These are phyloP conservation scores for Xenosphaeropsis pyriputrescens DNA, from an alignment of 2,329 filamentous ascomycete genomes.

Conservation along the genomic window DNA sequence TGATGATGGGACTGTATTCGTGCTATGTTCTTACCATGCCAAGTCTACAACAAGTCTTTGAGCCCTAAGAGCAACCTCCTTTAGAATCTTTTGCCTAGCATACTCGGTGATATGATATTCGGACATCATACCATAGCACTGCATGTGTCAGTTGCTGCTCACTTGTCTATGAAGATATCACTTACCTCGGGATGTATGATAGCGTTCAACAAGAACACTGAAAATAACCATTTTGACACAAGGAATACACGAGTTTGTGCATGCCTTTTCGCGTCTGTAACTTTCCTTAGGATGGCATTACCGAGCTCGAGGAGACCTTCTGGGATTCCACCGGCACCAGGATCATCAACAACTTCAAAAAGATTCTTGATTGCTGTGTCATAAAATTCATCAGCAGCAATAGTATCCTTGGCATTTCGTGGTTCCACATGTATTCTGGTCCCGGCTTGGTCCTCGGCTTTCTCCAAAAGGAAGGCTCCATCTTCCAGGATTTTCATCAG, in stretches of 20 bases:
- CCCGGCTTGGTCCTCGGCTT: slow-evolving; percentile 64
- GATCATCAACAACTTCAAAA: slow-evolving; percentile 76
- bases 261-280: slow-evolving; percentile 53
- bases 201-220: slow-evolving; percentile 69
- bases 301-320: slow-evolving; percentile 73
- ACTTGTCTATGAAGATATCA: slow-evolving; percentile 5
- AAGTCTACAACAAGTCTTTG: slow-evolving; percentile 70
- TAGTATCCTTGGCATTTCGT: slow-evolving; percentile 65
- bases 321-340: slow-evolving; percentile 73
- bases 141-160: neutral
- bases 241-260: slow-evolving; percentile 70
- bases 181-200: slow-evolving; percentile 77
- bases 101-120: slow-evolving; percentile 89
- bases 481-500: slow-evolving; percentile 90
- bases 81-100: slow-evolving; percentile 67
- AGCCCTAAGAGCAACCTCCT: slow-evolving; percentile 67
- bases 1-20: slow-evolving; percentile 1
- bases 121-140: slow-evolving; percentile 54
- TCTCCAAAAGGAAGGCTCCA: slow-evolving; percentile 79
- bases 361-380: slow-evolving; percentile 65
- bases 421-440: slow-evolving; percentile 57
- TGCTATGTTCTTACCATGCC: slow-evolving; percentile 39
- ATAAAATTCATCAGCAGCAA: slow-evolving; percentile 80
- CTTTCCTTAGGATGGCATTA: slow-evolving; percentile 65
- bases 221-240: slow-evolving; percentile 84